These are phyloP conservation scores for Cutaneotrichosporon cyanovorans DNA, from an alignment of 1,284 basidiomycete species.

Conservation along the genomic window DNA sequence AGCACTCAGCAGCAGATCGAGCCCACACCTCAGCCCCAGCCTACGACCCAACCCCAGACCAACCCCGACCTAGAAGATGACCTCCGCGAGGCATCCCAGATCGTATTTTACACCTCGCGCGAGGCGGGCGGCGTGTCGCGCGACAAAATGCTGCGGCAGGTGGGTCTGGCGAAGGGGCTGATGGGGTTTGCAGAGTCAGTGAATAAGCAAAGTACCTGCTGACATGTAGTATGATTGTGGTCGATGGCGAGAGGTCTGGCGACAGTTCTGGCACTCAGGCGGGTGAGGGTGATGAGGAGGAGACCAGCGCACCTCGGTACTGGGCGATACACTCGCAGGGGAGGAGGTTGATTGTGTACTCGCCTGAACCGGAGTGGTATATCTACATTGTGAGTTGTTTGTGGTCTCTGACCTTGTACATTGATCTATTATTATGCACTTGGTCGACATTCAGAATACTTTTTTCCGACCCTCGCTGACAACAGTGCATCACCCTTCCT, in stretches of 20 bases:
- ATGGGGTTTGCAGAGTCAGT: constrained; percentile 36
- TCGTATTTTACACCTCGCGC: constrained; percentile 38
- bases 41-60: background rate
- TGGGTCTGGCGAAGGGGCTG: constrained; percentile 38
- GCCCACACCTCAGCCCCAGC: background rate
- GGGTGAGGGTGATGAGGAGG: too few relatives aligned
- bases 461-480: background rate
- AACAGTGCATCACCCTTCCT: constrained; percentile 23
- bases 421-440: too few relatives aligned
- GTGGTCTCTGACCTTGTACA: too few relatives aligned
- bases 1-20: too few relatives aligned
- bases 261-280: too few relatives aligned
- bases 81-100: constrained; percentile 36
- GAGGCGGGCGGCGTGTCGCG: constrained; percentile 31
- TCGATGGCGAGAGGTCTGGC: background rate
- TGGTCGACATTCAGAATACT: too few relatives aligned
- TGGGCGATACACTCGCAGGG: constrained; percentile 31
- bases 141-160: constrained; percentile 40
- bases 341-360: constrained; percentile 29
- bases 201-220: background rate
- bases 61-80: constrained; percentile 39
- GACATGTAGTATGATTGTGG: constrained; percentile 24
- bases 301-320: constrained; percentile 8
- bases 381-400: constrained; percentile 25
- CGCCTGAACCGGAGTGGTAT: constrained; percentile 33